Percentiles rank a stretch among this genome's conserved stretches.
Conservation (phyloP, 371 early-diverging fungal species). For the Rhizomucor miehei region DNA sequence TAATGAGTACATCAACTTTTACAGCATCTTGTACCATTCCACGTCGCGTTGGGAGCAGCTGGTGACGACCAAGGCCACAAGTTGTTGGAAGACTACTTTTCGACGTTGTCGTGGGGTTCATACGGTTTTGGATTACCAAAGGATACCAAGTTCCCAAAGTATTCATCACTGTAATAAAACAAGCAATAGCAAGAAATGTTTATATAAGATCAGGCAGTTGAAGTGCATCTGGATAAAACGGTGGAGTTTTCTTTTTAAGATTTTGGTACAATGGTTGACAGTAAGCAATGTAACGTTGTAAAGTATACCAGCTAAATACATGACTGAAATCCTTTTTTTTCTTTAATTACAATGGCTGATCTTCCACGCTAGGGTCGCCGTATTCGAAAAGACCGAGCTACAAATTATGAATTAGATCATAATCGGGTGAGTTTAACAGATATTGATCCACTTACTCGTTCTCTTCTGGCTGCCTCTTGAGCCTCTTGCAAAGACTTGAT, state of each 20-base stretch:
- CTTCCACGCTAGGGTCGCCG: conserved; percentile 60
- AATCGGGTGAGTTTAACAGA: neutral
- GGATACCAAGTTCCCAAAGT: conserved; percentile 7
- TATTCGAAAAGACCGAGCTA: conserved; percentile 84
- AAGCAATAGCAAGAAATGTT: no score
- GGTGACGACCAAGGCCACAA: conserved; percentile 20
- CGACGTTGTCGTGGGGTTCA: conserved; percentile 20
- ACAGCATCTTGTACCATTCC: conserved; percentile 27
- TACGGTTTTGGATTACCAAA: conserved; percentile 21
- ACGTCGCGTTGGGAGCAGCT: conserved; percentile 31
- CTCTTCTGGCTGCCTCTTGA: conserved; percentile 45
- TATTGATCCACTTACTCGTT: conserved; percentile 48
- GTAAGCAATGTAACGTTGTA: no score
- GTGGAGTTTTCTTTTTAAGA: no score
- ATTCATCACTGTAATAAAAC: neutral
- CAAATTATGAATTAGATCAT: neutral
- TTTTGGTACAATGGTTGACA: no score
- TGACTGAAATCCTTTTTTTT: no score
- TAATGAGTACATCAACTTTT: neutral
- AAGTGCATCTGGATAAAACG: no score
- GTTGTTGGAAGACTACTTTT: conserved; percentile 15
- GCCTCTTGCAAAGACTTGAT: conserved; percentile 45
- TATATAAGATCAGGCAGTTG: no score
- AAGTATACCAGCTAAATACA: no score
- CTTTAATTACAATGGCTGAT: conserved; percentile 5